A percentile compares a stretch with the other conserved stretches of the same genome.
Evolutionary conservation across 2,329 filamentous ascomycete genomes (phyloP).

Genomic region (Periconia sp.): DNA sequence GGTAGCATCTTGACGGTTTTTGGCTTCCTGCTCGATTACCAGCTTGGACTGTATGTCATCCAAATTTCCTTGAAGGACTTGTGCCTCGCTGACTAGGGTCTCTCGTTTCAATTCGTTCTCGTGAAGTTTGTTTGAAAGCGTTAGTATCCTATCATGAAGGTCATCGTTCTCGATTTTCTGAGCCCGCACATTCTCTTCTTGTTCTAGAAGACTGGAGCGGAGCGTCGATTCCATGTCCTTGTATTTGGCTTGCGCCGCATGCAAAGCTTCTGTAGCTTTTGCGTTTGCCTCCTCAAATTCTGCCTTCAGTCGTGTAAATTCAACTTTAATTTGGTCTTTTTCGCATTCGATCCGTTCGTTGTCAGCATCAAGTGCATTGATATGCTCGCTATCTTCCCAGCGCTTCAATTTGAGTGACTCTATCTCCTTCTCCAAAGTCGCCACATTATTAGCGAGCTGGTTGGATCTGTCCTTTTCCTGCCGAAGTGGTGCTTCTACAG

Average conservation of each 20-base stretch:
- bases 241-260: constrained; percentile 21
- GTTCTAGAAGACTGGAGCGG: constrained; percentile 20
- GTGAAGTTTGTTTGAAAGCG: constrained; percentile 6
- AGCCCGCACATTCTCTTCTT: constrained; percentile 17
- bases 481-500: constrained; percentile 57
- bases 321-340: constrained; percentile 39
- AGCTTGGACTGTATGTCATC: constrained; percentile 7
- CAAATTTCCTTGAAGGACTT: constrained; percentile 34
- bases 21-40: constrained; percentile 13
- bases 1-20: constrained; percentile 18
- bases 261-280: constrained; percentile 32
- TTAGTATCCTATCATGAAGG: constrained; percentile 7
- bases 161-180: constrained; percentile 9
- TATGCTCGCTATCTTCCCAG: constrained; percentile 25
- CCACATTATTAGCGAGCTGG: constrained; percentile 34
- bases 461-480: constrained; percentile 44
- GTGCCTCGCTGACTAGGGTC: constrained; percentile 22
- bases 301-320: constrained; percentile 34
- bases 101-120: constrained; percentile 12
- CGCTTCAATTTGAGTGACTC: constrained; percentile 32
- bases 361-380: constrained; percentile 45
- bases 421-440: constrained; percentile 38
- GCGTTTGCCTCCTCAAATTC: constrained; percentile 43
- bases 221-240: constrained; percentile 42
- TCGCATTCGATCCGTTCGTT: constrained; percentile 42